Conservation (phyloP, 306 rosid species). For the Prunus salicina region DNA sequence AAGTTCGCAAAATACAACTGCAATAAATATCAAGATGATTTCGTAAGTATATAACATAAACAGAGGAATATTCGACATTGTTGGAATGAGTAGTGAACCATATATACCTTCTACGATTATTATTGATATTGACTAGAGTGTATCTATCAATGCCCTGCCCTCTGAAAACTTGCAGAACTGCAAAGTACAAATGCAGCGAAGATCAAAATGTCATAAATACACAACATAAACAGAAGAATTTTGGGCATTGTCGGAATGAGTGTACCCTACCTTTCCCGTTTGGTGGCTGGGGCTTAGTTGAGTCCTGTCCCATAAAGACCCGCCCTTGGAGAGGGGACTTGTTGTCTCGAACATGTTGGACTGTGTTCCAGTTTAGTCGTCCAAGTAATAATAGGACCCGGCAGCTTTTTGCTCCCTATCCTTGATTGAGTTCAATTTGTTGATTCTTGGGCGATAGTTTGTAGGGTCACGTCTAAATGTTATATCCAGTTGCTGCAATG, state of each 20-base stretch:
- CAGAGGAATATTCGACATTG: too few relatives aligned
- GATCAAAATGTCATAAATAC: neutral
- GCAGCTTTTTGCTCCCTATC: slow-evolving; percentile 91
- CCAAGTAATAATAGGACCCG: slow-evolving; percentile 90
- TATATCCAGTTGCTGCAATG: slow-evolving; percentile 80
- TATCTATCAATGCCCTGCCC: too few relatives aligned
- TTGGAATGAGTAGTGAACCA: too few relatives aligned
- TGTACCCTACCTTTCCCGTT: neutral
- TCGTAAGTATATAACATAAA: too few relatives aligned
- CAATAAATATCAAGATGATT: too few relatives aligned
- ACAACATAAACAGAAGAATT: neutral
- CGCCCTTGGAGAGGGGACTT: neutral
- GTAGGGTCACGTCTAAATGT: slow-evolving; percentile 96
- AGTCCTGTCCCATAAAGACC: neutral
- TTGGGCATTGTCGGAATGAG: neutral
- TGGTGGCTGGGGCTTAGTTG: neutral
- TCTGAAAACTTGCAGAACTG: too few relatives aligned
- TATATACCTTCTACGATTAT: too few relatives aligned
- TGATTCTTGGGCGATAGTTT: slow-evolving; percentile 88
- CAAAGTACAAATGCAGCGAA: neutral
- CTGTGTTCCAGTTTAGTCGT: slow-evolving; percentile 26
- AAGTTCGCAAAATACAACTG: too few relatives aligned
- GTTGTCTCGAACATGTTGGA: neutral
- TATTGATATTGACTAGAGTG: too few relatives aligned
- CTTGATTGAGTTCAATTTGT: slow-evolving; percentile 80